Conservation (phyloP, 2,329 filamentous ascomycete species). For the Penicillium aurantiogriseum region DNA sequence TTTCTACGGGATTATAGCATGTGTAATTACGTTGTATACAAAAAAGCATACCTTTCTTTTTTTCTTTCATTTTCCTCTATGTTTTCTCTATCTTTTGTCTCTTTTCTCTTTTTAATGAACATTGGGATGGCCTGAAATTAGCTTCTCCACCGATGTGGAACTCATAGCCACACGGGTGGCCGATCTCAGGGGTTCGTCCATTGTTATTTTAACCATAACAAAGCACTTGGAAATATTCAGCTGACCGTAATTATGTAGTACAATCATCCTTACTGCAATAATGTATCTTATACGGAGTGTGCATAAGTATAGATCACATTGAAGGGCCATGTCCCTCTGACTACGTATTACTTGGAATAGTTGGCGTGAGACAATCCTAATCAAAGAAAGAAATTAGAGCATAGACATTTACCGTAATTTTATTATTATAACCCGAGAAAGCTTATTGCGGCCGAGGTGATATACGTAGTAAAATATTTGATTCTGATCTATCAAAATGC, state of each 20-base stretch:
- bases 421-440: background rate
- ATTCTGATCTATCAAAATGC: slow-evolving; percentile 1
- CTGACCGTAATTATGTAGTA: background rate
- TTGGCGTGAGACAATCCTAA: slow-evolving; percentile 1
- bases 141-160: slow-evolving; percentile 17
- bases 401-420: background rate
- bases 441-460: background rate
- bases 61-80: background rate
- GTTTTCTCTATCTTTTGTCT: background rate
- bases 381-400: background rate
- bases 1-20: slow-evolving; percentile 8
- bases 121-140: slow-evolving; percentile 4
- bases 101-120: background rate
- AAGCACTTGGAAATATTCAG: background rate
- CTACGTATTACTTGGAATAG: background rate
- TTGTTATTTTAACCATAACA: background rate
- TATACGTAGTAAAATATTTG: background rate
- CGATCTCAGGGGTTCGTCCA: slow-evolving; percentile 25
- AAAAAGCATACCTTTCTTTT: slow-evolving; percentile 10
- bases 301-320: background rate
- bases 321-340: background rate
- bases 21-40: slow-evolving; percentile 21
- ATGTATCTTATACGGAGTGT: background rate
- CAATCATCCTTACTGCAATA: background rate
- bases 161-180: slow-evolving; percentile 1